Evolutionary conservation across 2,329 filamentous ascomycete species (phyloP), one percentile per base, ranked within the genome.

Genomic region (Curvularia verruculosa): DNA sequence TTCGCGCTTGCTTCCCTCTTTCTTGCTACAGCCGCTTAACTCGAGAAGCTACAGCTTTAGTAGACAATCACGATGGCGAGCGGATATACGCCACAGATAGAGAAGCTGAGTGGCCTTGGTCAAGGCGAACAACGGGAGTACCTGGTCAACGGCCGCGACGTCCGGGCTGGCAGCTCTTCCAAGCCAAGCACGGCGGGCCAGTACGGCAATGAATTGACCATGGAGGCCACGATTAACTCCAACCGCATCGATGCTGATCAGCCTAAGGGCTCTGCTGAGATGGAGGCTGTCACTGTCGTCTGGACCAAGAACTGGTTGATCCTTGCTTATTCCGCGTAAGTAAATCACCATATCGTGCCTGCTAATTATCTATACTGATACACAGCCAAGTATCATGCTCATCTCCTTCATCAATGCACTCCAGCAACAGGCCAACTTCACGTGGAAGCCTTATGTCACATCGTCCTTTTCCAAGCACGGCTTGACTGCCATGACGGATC

Each of bases 281-380:
- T 80, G 36, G 75, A 82, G 56, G 78, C 77, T 23, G 72, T 75
- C 29, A 78, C 79, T 3, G 64, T 68, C 8, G 71, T 76, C 15
- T 82, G 78, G 78, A 76, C 76, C 1, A 76, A 66, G 41, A 64
- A 67, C 2, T 69, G 77, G 23, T 69, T 83, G 13, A 68, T 78
- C 8, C 49, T 67, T 18, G 78, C 77, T 18, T 82, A 81, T 48
- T 31, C 51, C 8, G 51, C 55, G 55, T 58, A 41, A 54, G 49
- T 63, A 49, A 59, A 49, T 1, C 3, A 49, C 1, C 3, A 8
- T 3, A 5, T 36, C 19, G 9, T 34, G 8, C 5, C 28, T n/a
- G n/a, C 13, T 34, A 29, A 5, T 12, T 8, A 5, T 5, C 13
- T n/a, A 10, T 19, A 8, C 26, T 53, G n/a, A 39, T 21, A 46